Evolutionary conservation across 495 filamentous ascomycete genomes (phyloP).

Genomic region (Hypoxylon intermedium): DNA sequence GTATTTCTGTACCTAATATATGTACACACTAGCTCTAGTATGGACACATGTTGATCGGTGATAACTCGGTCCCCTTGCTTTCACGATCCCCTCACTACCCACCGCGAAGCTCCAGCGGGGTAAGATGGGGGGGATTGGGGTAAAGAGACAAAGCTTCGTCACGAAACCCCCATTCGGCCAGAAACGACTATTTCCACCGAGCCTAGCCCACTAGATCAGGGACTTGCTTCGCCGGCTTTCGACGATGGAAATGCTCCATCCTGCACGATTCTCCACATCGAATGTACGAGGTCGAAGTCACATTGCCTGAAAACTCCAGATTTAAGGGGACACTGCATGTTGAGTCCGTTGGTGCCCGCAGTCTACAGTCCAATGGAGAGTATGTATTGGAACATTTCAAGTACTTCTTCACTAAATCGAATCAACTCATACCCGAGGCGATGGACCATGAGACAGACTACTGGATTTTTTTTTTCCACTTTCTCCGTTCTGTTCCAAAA

Average conservation of each 20-base stretch:
- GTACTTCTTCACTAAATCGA: no score
- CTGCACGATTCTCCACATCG: constrained; percentile 9
- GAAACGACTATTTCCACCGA: constrained; percentile 33
- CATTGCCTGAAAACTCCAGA: neutral
- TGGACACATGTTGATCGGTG: constrained; percentile 1
- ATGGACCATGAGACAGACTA: no score
- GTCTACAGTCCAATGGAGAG: neutral
- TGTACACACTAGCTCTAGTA: no score
- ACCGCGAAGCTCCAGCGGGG: constrained; percentile 13
- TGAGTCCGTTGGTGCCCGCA: constrained; percentile 25
- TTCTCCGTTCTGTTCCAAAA: no score
- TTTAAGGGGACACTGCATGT: constrained; percentile 12
- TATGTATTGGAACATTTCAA: neutral
- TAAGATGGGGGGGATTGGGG: constrained; percentile 29
- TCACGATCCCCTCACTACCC: constrained; percentile 12
- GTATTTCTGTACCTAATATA: no score
- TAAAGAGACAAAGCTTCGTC: constrained; percentile 7
- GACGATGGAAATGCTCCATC: constrained; percentile 4
- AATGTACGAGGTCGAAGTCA: neutral
- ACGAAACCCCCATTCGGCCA: constrained; percentile 19
- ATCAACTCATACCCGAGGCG: no score
- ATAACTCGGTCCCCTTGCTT: constrained; percentile 22
- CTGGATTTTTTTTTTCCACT: no score
- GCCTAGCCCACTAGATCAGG: constrained; percentile 5
- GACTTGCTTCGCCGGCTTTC: constrained; percentile 17